A percentile compares a stretch with the other conserved stretches of the same genome.
Evolutionary conservation across 208 protist genomes (phyloP).

Genomic region (Porcisia deanei): DNA sequence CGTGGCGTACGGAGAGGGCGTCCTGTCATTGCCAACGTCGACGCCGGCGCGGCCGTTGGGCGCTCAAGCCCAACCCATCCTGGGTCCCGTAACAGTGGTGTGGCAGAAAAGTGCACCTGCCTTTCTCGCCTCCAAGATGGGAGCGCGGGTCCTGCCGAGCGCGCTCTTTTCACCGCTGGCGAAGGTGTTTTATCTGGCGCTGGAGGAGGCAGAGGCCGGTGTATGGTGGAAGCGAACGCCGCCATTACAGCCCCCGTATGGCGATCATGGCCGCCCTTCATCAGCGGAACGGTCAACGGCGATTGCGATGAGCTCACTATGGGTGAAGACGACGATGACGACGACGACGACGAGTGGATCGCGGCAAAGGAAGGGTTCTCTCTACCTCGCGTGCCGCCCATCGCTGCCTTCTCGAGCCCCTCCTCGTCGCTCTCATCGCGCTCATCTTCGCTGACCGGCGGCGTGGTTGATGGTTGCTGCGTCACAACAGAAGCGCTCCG

Average conservation of each 20-base stretch:
- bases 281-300: background rate
- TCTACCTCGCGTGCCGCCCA: background rate
- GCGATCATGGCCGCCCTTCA: no score
- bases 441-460: background rate
- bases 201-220: background rate
- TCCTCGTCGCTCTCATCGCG: background rate
- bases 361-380: background rate
- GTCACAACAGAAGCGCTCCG: background rate
- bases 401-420: background rate
- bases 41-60: background rate
- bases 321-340: no score
- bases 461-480: background rate
- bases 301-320: background rate
- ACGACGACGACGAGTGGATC: background rate
- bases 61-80: background rate
- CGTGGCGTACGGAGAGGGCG: conserved; percentile 16
- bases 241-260: no score
- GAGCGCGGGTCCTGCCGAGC: background rate
- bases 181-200: background rate
- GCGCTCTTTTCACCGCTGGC: background rate
- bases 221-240: background rate
- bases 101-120: background rate
- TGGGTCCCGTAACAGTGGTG: background rate
- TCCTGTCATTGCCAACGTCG: background rate
- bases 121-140: background rate